These are phyloP conservation scores for Fusarium poae DNA, from an alignment of 2,329 filamentous ascomycete genomes.

Conservation along the genomic window DNA sequence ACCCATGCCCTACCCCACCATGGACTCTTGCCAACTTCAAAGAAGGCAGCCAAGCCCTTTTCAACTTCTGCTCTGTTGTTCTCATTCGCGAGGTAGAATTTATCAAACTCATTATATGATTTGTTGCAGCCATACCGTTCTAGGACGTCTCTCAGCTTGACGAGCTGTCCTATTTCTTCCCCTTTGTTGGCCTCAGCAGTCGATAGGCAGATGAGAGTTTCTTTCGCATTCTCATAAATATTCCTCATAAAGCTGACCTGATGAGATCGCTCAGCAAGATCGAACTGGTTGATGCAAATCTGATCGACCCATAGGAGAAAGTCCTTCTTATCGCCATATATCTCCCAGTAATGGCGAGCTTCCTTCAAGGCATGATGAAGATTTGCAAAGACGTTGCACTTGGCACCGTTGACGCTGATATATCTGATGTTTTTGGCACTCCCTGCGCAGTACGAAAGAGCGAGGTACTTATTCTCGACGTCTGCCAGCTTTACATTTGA, in stretches of 20 bases:
- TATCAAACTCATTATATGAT: background rate
- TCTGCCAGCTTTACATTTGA: background rate
- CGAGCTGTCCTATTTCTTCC: background rate
- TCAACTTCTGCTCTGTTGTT: background rate
- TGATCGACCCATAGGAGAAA: slow-evolving; percentile 21
- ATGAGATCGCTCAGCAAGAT: slow-evolving; percentile 16
- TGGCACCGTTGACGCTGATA: background rate
- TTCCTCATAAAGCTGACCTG: slow-evolving; percentile 28
- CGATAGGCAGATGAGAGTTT: slow-evolving; percentile 9
- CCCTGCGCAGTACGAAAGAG: slow-evolving; percentile 24
- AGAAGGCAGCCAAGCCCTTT: background rate
- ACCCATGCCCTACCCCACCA: slow-evolving; percentile 31
- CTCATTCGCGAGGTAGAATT: no score
- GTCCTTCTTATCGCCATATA: rapidly evolving
- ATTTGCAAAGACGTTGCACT: slow-evolving; percentile 19
- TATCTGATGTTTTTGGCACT: background rate
- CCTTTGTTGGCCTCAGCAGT: rapidly evolving
- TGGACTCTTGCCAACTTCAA: background rate
- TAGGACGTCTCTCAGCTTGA: background rate
- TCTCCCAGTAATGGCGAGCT: background rate
- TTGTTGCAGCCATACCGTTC: no score
- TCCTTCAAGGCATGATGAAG: slow-evolving; percentile 3
- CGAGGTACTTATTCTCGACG: background rate
- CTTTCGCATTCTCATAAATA: background rate
- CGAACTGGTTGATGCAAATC: slow-evolving; percentile 21